These are phyloP conservation scores for Cicer arietinum DNA, from an alignment of 306 rosid genomes.

Conservation along the genomic window DNA sequence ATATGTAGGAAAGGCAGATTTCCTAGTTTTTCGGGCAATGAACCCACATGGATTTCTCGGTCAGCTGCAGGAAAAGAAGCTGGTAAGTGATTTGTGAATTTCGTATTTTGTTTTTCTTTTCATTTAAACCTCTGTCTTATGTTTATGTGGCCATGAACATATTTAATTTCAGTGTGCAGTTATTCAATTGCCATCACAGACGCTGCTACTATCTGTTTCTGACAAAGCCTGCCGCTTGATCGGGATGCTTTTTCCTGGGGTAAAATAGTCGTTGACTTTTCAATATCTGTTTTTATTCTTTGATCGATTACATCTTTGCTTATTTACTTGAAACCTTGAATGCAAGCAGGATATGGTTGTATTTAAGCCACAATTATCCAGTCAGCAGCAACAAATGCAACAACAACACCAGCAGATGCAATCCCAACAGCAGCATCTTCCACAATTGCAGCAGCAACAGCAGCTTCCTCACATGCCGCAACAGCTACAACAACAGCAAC, in stretches of 20 bases:
- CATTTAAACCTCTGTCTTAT: slow-evolving; percentile 1
- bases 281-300: slow-evolving; percentile 28
- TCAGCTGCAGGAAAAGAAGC: slow-evolving; percentile 94
- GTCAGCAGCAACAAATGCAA: slow-evolving; percentile 66
- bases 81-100: slow-evolving; percentile 60
- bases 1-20: slow-evolving; percentile 96
- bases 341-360: slow-evolving; percentile 91
- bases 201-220: slow-evolving; percentile 88
- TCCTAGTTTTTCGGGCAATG: slow-evolving; percentile 94
- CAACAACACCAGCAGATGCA: slow-evolving; percentile 58
- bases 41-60: slow-evolving; percentile 92
- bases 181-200: slow-evolving; percentile 95
- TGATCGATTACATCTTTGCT: slow-evolving; percentile 26
- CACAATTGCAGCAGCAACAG: slow-evolving; percentile 54
- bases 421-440: slow-evolving; percentile 56
- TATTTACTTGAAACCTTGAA: slow-evolving; percentile 43
- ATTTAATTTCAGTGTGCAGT: slow-evolving; percentile 89
- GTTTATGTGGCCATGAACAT: slow-evolving; percentile 29
- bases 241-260: slow-evolving; percentile 99
- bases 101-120: neutral
- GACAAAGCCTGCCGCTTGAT: slow-evolving; percentile 94
- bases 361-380: slow-evolving; percentile 83
- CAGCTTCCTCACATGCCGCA: slow-evolving; percentile 50
- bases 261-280: slow-evolving; percentile 39
- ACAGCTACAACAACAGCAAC: slow-evolving; percentile 48